phyloP scores from a whole-genome alignment of 1,284 basidiomycete genomes.

The Apiotrichum domesticum region DNA sequence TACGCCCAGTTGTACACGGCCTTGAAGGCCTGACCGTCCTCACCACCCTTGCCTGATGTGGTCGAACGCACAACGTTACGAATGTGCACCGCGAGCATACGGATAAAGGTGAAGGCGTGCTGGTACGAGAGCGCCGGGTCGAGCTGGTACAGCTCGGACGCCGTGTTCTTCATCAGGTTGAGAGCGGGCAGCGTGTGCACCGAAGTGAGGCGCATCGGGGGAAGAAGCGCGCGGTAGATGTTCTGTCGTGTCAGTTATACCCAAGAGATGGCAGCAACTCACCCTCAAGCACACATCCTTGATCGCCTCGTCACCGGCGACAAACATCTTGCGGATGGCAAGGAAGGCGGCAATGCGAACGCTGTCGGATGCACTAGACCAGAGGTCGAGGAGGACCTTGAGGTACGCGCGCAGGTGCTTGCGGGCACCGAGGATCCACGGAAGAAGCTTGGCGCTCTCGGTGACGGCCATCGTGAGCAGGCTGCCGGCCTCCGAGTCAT shows the following conservation, averaged over 20 bases:
- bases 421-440: conserved; percentile 74
- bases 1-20: conserved; percentile 99
- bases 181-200: conserved; percentile 85
- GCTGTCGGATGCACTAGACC: conserved; percentile 74
- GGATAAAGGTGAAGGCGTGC: conserved; percentile 93
- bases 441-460: conserved; percentile 79
- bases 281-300: conserved; percentile 84
- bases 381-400: conserved; percentile 75
- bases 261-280: conserved; percentile 12
- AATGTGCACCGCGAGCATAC: conserved; percentile 90
- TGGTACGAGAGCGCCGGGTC: conserved; percentile 62
- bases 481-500: conserved; percentile 38
- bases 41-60: conserved; percentile 28
- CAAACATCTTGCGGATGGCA: conserved; percentile 73
- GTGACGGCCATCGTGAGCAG: conserved; percentile 64
- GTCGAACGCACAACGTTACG: conserved; percentile 53
- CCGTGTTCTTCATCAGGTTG: conserved; percentile 97
- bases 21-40: conserved; percentile 70
- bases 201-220: conserved; percentile 68
- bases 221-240: conserved; percentile 71
- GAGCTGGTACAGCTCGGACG: conserved; percentile 82
- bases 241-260: background rate
- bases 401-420: conserved; percentile 78
- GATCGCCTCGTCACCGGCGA: conserved; percentile 72
- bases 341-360: conserved; percentile 84